Evolutionary conservation across 1,284 basidiomycete genomes (phyloP).

Genomic region (Leccinum fallax): DNA sequence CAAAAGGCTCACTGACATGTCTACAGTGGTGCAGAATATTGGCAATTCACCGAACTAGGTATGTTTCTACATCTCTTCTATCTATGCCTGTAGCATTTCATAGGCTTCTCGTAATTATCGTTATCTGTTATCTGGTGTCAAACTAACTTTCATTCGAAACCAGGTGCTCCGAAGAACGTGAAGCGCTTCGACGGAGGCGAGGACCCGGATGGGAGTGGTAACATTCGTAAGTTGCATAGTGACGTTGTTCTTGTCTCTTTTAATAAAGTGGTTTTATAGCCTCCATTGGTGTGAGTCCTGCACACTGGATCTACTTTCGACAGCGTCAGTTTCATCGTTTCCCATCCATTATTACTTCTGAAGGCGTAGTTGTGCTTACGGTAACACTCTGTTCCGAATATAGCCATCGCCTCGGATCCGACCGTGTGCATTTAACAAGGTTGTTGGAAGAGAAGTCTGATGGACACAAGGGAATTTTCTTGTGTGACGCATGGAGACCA

Average conservation of each 20-base stretch:
- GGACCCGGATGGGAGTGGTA: constrained; percentile 44
- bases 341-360: not conserved
- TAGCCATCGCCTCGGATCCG: constrained; percentile 35
- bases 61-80: not conserved
- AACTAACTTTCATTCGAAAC: not conserved
- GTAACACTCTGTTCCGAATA: not conserved
- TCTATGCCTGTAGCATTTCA: not conserved
- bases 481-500: not conserved
- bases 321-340: constrained; percentile 35
- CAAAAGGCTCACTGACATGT: not conserved
- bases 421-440: constrained; percentile 32
- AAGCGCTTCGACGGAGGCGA: constrained; percentile 42
- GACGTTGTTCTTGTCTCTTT: not conserved
- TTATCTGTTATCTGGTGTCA: constrained; percentile 10
- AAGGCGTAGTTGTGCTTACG: constrained; percentile 6
- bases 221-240: constrained; percentile 37
- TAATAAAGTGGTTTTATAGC: constrained; percentile 24
- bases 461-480: constrained; percentile 5
- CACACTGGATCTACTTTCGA: constrained; percentile 46
- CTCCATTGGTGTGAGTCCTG: constrained; percentile 44
- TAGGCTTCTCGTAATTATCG: constrained; percentile 1
- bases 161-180: constrained; percentile 37
- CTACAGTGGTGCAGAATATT: constrained; percentile 46
- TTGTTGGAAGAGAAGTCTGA: constrained; percentile 5
- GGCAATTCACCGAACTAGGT: constrained; percentile 45